Conservation (phyloP, 192 early-diverging fungal species). For the Coemansia sp. region DNA sequence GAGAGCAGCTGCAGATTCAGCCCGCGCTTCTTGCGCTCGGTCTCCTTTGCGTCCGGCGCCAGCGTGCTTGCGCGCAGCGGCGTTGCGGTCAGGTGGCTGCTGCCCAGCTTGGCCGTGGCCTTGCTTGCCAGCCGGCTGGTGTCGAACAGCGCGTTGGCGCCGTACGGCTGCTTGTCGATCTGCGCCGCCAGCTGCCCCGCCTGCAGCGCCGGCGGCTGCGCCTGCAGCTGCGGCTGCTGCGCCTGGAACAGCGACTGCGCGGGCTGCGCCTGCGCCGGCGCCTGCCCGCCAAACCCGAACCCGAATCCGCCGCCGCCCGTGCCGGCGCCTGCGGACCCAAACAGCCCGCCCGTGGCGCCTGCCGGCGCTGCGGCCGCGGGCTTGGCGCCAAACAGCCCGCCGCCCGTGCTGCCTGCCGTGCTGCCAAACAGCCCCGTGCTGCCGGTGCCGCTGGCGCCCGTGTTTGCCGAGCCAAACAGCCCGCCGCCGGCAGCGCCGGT, state of each 20-base stretch:
- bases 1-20: slow-evolving; percentile 67
- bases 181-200: slow-evolving; percentile 56
- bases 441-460: slow-evolving; percentile 2
- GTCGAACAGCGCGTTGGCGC: slow-evolving; percentile 76
- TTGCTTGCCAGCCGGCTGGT: slow-evolving; percentile 25
- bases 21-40: slow-evolving; percentile 62
- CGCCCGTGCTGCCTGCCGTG: slow-evolving; percentile 1
- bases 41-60: slow-evolving; percentile 33
- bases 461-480: slow-evolving; percentile 2
- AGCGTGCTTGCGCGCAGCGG: slow-evolving; percentile 28
- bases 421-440: slow-evolving; percentile 23
- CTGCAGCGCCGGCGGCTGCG: slow-evolving; percentile 13
- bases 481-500: neutral
- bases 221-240: slow-evolving; percentile 16
- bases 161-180: slow-evolving; percentile 86
- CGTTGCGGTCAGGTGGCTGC: slow-evolving; percentile 42
- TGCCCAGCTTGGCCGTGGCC: slow-evolving; percentile 4
- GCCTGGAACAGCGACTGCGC: neutral
- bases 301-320: slow-evolving; percentile 9
- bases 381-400: slow-evolving; percentile 35
- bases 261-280: neutral
- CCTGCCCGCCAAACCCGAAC: slow-evolving; percentile 14
- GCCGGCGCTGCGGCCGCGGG: slow-evolving; percentile 13
- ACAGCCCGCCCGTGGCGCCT: slow-evolving; percentile 4
- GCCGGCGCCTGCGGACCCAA: slow-evolving; percentile 8